Conservation (phyloP, 371 early-diverging fungal genomes). For the Mortierella sp. region DNA sequence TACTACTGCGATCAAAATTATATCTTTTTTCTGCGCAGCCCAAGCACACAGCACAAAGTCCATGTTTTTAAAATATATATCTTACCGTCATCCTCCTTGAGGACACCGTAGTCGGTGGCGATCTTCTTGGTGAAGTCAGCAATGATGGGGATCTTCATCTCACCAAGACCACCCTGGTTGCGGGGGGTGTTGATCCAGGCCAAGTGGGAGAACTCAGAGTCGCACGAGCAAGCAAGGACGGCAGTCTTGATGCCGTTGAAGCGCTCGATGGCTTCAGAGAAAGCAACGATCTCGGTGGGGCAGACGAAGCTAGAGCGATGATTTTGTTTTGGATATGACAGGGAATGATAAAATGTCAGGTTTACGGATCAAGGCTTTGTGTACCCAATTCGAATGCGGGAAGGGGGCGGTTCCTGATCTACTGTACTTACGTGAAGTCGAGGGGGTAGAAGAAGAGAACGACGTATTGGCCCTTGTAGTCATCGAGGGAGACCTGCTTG, state of each 20-base stretch:
- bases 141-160: conserved; percentile 82
- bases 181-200: conserved; percentile 84
- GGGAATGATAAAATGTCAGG: too few relatives aligned
- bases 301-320: conserved; percentile 73
- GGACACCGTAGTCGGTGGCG: conserved; percentile 84
- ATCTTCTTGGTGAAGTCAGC: conserved; percentile 91
- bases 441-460: conserved; percentile 92
- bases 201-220: conserved; percentile 69
- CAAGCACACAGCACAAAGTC: neutral
- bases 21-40: conserved; percentile 5
- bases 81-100: conserved; percentile 73
- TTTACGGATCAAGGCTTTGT: too few relatives aligned
- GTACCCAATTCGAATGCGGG: too few relatives aligned
- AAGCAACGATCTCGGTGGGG: conserved; percentile 93
- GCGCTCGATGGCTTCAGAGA: conserved; percentile 86
- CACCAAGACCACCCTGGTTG: conserved; percentile 93
- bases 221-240: conserved; percentile 62
- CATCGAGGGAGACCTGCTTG: conserved; percentile 79
- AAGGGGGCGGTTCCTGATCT: too few relatives aligned
- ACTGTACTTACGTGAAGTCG: conserved; percentile 61
- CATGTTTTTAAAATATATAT: neutral
- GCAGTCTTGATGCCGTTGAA: conserved; percentile 69
- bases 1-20: conserved; percentile 31
- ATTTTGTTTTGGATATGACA: too few relatives aligned
- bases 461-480: conserved; percentile 87